Percentiles rank a stretch among this genome's conserved stretches.
phyloP scores from a whole-genome alignment of 192 early-diverging fungal species.

The Coemansia sp. region DNA sequence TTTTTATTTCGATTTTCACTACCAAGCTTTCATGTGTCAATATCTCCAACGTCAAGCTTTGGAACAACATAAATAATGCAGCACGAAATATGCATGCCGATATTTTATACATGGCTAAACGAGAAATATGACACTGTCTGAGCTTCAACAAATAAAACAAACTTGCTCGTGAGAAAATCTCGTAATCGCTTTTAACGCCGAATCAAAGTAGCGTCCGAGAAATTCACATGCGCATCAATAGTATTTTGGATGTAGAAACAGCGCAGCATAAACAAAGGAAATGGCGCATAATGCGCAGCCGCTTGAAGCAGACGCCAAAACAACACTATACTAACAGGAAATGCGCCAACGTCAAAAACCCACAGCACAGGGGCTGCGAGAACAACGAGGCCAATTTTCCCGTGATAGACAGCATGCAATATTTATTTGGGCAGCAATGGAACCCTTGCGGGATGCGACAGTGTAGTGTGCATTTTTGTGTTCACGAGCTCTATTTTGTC shows the following conservation, averaged over 20 bases:
- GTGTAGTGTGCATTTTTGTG: slow-evolving; percentile 11
- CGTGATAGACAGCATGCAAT: neutral
- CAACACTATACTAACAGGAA: slow-evolving; percentile 9
- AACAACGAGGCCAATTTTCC: neutral
- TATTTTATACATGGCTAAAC: too few species aligned
- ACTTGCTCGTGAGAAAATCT: too few species aligned
- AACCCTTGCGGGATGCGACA: slow-evolving; percentile 11
- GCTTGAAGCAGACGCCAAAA: neutral
- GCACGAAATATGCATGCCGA: too few species aligned
- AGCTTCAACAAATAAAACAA: too few species aligned
- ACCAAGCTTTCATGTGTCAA: neutral
- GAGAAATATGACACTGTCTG: too few species aligned
- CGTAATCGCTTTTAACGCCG: too few species aligned
- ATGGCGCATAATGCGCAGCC: slow-evolving; percentile 1
- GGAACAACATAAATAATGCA: too few species aligned
- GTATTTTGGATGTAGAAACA: too few species aligned
- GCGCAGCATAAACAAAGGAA: neutral
- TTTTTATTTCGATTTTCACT: neutral
- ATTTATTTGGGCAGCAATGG: neutral
- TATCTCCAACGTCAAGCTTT: too few species aligned
- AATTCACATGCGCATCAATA: too few species aligned
- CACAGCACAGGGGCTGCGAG: neutral
- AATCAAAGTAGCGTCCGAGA: too few species aligned
- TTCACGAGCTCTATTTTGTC: neutral
- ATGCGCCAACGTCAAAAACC: slow-evolving; percentile 20